Conservation (phyloP, 2,329 filamentous ascomycete genomes). For the Volutella citrinella region DNA sequence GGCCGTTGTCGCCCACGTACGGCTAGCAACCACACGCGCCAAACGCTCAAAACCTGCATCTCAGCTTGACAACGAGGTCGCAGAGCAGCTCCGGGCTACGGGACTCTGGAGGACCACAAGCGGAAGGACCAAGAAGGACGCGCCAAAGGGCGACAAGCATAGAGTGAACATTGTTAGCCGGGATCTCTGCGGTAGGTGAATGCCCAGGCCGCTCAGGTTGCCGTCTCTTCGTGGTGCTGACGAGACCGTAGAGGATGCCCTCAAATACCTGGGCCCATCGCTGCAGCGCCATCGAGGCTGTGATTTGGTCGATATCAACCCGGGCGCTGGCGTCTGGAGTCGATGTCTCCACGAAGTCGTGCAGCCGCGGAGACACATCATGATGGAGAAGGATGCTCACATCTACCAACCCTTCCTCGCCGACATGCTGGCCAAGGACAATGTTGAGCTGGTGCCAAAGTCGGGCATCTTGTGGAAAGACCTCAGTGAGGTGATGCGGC, state of each 20-base stretch:
- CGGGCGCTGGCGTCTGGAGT: conserved; percentile 77
- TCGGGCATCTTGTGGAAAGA: conserved; percentile 60
- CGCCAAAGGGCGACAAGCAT: conserved; percentile 23
- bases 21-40: conserved; percentile 4
- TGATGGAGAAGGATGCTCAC: conserved; percentile 69
- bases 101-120: conserved; percentile 22
- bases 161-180: conserved; percentile 54
- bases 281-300: conserved; percentile 71
- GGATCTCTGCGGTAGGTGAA: conserved; percentile 44
- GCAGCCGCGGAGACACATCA: conserved; percentile 75
- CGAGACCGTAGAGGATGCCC: conserved; percentile 66
- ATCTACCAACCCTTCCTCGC: conserved; percentile 61
- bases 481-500: conserved; percentile 49
- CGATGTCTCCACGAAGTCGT: conserved; percentile 70
- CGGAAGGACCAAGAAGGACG: conserved; percentile 9
- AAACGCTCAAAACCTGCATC: conserved; percentile 3
- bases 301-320: conserved; percentile 84
- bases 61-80: conserved; percentile 9
- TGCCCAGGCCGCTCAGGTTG: neutral
- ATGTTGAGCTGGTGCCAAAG: conserved; percentile 50
- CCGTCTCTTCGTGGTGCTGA: too few relatives aligned
- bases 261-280: conserved; percentile 66
- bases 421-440: conserved; percentile 49
- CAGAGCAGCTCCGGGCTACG: conserved; percentile 22
- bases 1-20: neutral